Conservation (phyloP, 1,284 basidiomycete species). For the Vanrija sp. region DNA sequence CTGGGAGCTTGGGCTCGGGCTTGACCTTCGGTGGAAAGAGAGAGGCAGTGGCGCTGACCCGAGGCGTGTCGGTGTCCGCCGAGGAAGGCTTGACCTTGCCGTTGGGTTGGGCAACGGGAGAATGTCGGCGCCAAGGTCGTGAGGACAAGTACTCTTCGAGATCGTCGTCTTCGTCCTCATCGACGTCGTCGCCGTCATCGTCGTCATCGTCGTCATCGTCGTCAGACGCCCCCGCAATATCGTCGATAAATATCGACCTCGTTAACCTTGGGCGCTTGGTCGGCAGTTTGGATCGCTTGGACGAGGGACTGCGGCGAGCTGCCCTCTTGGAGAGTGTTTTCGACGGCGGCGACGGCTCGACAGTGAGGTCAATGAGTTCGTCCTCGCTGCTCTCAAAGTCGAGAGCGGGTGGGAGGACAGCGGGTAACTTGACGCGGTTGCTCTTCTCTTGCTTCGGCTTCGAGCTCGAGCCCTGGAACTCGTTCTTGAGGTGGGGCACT, state of each 20-base stretch:
- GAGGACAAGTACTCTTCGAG: neutral
- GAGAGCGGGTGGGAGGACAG: neutral
- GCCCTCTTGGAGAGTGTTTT: too few relatives aligned
- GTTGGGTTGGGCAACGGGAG: neutral
- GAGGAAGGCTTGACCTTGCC: neutral
- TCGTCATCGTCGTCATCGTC: neutral
- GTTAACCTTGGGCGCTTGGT: neutral
- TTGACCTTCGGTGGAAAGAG: neutral
- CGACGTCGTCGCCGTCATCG: neutral
- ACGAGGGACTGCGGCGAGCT: too few relatives aligned
- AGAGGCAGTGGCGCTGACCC: neutral
- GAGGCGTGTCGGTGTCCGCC: neutral
- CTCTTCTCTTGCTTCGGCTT: neutral
- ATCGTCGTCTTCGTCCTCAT: neutral
- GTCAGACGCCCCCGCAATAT: constrained; percentile 1
- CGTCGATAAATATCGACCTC: constrained; percentile 1
- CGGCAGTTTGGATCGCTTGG: neutral
- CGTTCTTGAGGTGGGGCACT: neutral
- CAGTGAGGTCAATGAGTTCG: constrained; percentile 11
- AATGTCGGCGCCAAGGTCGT: neutral
- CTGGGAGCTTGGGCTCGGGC: neutral
- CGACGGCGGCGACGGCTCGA: neutral
- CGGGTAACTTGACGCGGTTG: neutral
- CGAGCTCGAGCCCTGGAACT: neutral
- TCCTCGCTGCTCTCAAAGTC: constrained; percentile 3